A percentile compares a stretch with the other conserved stretches of the same genome.
These are phyloP conservation scores for Bipolaris cookei DNA, from an alignment of 2,329 filamentous ascomycete genomes.

Conservation along the genomic window DNA sequence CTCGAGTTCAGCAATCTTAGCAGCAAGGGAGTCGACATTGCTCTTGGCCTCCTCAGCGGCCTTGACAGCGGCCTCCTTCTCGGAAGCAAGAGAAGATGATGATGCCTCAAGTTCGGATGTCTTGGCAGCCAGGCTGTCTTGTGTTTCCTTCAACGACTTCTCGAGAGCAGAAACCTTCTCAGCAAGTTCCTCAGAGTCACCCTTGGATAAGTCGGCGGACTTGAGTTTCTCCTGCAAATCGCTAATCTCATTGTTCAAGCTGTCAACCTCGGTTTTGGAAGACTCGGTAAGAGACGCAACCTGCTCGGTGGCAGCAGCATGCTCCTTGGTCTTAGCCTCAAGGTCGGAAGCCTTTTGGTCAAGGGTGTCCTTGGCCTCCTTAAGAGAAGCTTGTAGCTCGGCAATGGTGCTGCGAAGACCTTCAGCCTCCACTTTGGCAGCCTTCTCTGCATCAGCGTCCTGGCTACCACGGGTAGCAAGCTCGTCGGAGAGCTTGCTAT, in stretches of 20 bases:
- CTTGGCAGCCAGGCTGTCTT: constrained; percentile 33
- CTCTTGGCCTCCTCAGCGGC: constrained; percentile 34
- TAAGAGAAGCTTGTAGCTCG: constrained; percentile 35
- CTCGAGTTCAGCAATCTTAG: constrained; percentile 39
- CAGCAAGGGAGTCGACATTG: constrained; percentile 29
- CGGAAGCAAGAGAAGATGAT: constrained; percentile 26
- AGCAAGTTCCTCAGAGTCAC: constrained; percentile 34
- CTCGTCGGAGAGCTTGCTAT: constrained; percentile 22
- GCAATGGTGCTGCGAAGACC: constrained; percentile 33
- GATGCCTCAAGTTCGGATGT: constrained; percentile 30
- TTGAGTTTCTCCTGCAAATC: constrained; percentile 36
- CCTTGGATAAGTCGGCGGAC: constrained; percentile 31
- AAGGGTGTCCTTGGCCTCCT: constrained; percentile 26
- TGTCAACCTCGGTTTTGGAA: constrained; percentile 31
- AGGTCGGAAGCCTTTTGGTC: constrained; percentile 31
- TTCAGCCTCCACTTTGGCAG: constrained; percentile 29
- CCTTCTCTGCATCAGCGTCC: constrained; percentile 28
- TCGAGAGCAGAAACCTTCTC: constrained; percentile 39
- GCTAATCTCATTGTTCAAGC: constrained; percentile 31
- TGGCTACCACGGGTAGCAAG: constrained; percentile 25
- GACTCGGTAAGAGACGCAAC: constrained; percentile 26
- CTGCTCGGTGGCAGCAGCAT: constrained; percentile 20
- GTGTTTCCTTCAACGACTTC: constrained; percentile 34
- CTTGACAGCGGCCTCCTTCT: constrained; percentile 32
- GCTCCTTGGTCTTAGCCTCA: constrained; percentile 28